These are phyloP conservation scores for Sorghum bicolor DNA, from an alignment of 176 grass and related monocot species.

Conservation along the genomic window DNA sequence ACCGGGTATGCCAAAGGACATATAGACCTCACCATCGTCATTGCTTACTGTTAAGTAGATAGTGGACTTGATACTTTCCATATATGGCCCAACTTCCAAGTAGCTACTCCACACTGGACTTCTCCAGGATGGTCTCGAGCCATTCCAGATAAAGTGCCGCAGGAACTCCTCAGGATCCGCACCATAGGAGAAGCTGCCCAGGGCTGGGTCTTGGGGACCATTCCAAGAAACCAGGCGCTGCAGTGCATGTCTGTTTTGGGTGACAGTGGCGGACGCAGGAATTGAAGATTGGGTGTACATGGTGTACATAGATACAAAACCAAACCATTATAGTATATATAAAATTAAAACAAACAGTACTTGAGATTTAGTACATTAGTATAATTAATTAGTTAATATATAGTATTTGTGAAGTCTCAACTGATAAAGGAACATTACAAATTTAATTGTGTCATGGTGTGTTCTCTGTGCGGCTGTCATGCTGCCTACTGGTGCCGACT, in stretches of 20 bases:
- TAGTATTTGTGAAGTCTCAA: too few species aligned
- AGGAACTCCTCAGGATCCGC: not conserved
- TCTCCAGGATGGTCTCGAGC: not conserved
- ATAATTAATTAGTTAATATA: too few species aligned
- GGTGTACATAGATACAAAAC: too few species aligned
- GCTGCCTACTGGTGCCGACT: too few species aligned
- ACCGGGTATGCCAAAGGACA: not conserved
- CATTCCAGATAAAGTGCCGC: not conserved
- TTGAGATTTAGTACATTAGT: too few species aligned
- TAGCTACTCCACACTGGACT: not conserved
- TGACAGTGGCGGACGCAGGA: too few species aligned
- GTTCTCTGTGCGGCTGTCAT: too few species aligned
- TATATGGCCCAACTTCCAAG: not conserved
- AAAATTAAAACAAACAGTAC: too few species aligned
- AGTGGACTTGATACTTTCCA: not conserved
- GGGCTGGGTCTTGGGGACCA: not conserved
- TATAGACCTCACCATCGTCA: not conserved
- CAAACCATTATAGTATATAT: too few species aligned
- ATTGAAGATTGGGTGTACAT: too few species aligned
- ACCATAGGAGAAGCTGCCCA: not conserved
- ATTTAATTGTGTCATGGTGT: too few species aligned
- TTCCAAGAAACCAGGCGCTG: not conserved
- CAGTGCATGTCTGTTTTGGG: not conserved
- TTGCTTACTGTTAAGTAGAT: not conserved
- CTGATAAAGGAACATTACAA: too few species aligned